Evolutionary conservation across 2,329 filamentous ascomycete genomes (phyloP), one percentile per base, ranked within the genome.

Genomic region (Pezicula neosporulosa): DNA sequence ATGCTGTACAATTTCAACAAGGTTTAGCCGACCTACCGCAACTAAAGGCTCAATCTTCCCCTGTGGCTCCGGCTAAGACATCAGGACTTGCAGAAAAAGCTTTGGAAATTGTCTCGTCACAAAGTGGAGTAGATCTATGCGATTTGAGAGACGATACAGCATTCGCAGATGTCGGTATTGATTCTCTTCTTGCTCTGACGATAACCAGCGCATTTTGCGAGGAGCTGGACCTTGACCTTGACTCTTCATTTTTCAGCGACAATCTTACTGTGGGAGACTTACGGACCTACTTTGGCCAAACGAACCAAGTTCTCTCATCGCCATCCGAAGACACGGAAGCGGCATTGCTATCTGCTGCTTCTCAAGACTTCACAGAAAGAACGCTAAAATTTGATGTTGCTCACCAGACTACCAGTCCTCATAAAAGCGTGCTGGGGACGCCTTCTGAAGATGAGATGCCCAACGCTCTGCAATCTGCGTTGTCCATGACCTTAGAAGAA

Each of bases 31-130:
- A 42, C 12, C 36, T 18, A 49, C 60, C 74, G 47, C 8, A 27
- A 19, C 21, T n/a, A n/a, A n/a, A n/a, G 6, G 36, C 37, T 12
- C 16, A 48, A 19, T 19, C 12, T 24, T 43, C 16, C 12, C 33
- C 24, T 37, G 18, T 28, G 43, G n/a, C 85, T 50, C 82, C 83
- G 2, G 73, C 75, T 39, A 78, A 78, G 55, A 69, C 67, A 38
- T 65, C 69, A 24, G 67, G 69, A 37, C 65, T 67, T 37, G 62
- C 85, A 18, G 73, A 87, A 53, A 85, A 86, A 72, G 77, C 83
- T 57, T 78, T 88, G 66, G 71, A 87, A 55, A 76, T 82, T 36
- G 66, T 82, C 38, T 75, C 78, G 6, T 75, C 77, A 55, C 79
- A 82, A 60, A 73, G 77, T 8, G 78, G 78, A 54, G 70, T 81